Conservation (phyloP, 352 stramenopile genomes). For the Plasmopara viticola region DNA sequence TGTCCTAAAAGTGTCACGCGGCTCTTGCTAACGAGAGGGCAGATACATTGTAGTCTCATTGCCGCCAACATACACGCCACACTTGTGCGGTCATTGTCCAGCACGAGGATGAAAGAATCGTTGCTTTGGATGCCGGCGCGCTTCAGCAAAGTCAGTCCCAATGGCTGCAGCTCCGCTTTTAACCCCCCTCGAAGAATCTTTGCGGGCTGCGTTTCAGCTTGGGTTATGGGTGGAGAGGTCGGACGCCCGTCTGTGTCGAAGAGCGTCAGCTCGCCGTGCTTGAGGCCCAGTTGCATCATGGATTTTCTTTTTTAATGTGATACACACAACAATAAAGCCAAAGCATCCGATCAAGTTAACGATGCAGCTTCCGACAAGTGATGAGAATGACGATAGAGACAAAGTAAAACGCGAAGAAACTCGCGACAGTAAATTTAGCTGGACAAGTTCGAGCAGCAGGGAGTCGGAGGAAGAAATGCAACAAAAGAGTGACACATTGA, state of each 20-base stretch:
- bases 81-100: constrained; percentile 69
- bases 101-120: constrained; percentile 58
- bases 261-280: constrained; percentile 48
- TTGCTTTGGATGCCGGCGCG: constrained; percentile 23
- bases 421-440: constrained; percentile 12
- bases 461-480: not conserved
- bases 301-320: not conserved
- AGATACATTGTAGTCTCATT: constrained; percentile 58
- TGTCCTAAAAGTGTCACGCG: constrained; percentile 41
- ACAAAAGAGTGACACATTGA: constrained; percentile 1
- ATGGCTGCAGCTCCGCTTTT: constrained; percentile 36
- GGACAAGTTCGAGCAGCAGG: constrained; percentile 4
- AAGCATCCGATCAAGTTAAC: constrained; percentile 4
- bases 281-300: constrained; percentile 45
- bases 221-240: constrained; percentile 5
- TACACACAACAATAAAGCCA: no score
- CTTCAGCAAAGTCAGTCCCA: constrained; percentile 39
- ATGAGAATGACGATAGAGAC: constrained; percentile 19
- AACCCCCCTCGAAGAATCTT: constrained; percentile 43
- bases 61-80: constrained; percentile 67
- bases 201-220: constrained; percentile 12
- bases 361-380: constrained; percentile 6
- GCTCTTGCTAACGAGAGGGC: constrained; percentile 41
- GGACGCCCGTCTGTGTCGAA: constrained; percentile 27
- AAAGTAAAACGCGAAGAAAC: constrained; percentile 1